Evolutionary conservation across 2,329 filamentous ascomycete genomes (phyloP).

Genomic region (Colletotrichum scovillei): DNA sequence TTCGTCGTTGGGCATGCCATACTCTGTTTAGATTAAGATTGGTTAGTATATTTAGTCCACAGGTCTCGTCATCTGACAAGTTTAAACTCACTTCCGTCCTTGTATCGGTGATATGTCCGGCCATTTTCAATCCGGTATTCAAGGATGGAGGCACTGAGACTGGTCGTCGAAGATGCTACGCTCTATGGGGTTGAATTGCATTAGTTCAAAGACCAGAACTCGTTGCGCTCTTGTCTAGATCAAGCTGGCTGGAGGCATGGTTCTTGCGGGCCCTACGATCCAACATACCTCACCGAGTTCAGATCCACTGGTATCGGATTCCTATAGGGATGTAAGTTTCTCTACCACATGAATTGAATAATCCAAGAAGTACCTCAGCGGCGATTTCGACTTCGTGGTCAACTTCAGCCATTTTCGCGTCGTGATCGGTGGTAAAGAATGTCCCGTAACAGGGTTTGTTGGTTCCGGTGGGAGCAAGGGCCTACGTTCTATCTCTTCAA

Average conservation of each 20-base stretch:
- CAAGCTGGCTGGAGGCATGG: too few species aligned
- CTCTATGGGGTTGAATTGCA: neutral
- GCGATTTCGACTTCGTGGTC: neutral
- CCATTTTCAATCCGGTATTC: slow-evolving; percentile 25
- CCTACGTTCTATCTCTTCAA: neutral
- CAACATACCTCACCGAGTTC: neutral
- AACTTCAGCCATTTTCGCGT: neutral
- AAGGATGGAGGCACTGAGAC: slow-evolving; percentile 45
- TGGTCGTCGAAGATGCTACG: slow-evolving; percentile 40
- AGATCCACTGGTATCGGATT: neutral
- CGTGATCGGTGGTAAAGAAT: neutral
- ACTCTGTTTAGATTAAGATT: neutral
- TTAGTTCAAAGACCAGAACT: too few species aligned
- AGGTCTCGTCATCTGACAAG: too few species aligned
- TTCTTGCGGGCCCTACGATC: too few species aligned
- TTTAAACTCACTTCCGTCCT: slow-evolving; percentile 22
- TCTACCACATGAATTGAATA: neutral
- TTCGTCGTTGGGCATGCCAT: slow-evolving; percentile 22
- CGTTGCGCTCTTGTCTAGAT: too few species aligned
- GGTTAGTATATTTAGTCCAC: neutral
- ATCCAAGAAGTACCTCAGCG: neutral
- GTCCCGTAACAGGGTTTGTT: neutral
- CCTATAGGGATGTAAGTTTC: neutral
- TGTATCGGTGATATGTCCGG: slow-evolving; percentile 38
- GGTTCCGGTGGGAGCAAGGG: too few species aligned